A percentile compares a stretch with the other conserved stretches of the same genome.
These are phyloP conservation scores for Aspergillus jensenii DNA, from an alignment of 2,329 filamentous ascomycete genomes.

Conservation along the genomic window DNA sequence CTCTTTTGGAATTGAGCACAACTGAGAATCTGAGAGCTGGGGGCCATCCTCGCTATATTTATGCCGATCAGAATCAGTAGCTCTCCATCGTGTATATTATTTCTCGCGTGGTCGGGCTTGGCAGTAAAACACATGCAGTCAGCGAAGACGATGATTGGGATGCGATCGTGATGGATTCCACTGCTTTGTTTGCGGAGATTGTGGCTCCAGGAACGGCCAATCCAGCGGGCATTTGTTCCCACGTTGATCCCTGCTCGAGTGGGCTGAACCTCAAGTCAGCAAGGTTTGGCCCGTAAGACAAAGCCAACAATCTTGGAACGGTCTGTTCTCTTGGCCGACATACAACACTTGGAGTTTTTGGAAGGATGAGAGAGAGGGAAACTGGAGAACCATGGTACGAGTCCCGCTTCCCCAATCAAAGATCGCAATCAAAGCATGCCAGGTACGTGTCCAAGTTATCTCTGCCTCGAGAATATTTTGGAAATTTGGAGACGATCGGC, in stretches of 20 bases:
- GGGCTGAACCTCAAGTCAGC: not conserved
- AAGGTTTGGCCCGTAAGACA: not conserved
- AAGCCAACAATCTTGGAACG: not conserved
- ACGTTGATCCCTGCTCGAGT: slow-evolving; percentile 9
- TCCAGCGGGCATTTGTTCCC: slow-evolving; percentile 4
- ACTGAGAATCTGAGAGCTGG: not conserved
- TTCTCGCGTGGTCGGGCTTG: slow-evolving; percentile 1
- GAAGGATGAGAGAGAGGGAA: too few species aligned
- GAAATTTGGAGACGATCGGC: too few species aligned
- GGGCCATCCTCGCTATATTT: slow-evolving; percentile 3
- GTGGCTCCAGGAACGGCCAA: slow-evolving; percentile 2
- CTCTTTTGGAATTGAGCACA: not conserved
- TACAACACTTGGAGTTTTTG: too few species aligned
- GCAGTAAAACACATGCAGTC: slow-evolving; percentile 7
- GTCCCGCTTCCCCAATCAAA: too few species aligned
- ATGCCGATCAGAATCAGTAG: not conserved
- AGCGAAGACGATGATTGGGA: slow-evolving; percentile 7
- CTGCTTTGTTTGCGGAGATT: not conserved
- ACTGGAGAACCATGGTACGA: too few species aligned
- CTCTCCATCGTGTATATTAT: not conserved
- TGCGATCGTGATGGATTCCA: not conserved
- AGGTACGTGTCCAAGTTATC: too few species aligned
- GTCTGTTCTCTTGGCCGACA: not conserved
- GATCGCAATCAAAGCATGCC: too few species aligned
- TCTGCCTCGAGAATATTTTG: too few species aligned